Evolutionary conservation across 306 rosid genomes (phyloP).

Genomic region (Calophaca sinica): DNA sequence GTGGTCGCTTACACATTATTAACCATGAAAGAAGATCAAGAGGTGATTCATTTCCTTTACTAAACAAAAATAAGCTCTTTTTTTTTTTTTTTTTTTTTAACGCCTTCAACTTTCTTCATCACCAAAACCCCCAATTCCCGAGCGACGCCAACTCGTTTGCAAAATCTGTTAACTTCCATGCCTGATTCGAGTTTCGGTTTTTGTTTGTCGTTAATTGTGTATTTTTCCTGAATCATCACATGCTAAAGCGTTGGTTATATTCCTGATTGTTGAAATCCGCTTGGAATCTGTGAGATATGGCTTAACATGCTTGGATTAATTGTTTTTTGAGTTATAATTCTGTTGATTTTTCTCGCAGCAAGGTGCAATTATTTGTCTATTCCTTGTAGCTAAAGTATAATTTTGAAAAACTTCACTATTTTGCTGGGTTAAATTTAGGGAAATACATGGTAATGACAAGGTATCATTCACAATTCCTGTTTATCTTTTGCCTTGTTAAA

Average conservation of each 20-base stretch:
- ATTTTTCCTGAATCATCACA: not conserved
- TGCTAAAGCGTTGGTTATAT: no score
- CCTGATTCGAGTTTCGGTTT: not conserved
- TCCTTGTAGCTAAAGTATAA: not conserved
- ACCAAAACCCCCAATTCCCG: not conserved
- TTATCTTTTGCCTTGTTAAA: slow-evolving; percentile 14
- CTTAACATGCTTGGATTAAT: not conserved
- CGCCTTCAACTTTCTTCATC: not conserved
- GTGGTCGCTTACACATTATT: not conserved
- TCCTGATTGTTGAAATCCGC: slow-evolving; percentile 12
- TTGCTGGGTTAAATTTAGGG: slow-evolving; percentile 18
- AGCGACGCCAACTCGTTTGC: not conserved
- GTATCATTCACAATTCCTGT: slow-evolving; percentile 16
- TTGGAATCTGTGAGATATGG: not conserved
- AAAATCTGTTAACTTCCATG: not conserved
- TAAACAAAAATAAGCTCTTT: not conserved
- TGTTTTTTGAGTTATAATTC: not conserved
- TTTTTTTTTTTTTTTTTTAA: not conserved
- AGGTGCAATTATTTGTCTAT: not conserved
- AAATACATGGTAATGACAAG: not conserved
- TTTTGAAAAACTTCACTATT: not conserved
- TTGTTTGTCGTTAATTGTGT: not conserved
- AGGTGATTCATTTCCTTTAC: slow-evolving; percentile 48
- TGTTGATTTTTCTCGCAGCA: not conserved
- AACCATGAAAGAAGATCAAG: slow-evolving; percentile 69